Evolutionary conservation across 371 early-diverging fungal species (phyloP).

Genomic region (Syncephalis plumigaleata): DNA sequence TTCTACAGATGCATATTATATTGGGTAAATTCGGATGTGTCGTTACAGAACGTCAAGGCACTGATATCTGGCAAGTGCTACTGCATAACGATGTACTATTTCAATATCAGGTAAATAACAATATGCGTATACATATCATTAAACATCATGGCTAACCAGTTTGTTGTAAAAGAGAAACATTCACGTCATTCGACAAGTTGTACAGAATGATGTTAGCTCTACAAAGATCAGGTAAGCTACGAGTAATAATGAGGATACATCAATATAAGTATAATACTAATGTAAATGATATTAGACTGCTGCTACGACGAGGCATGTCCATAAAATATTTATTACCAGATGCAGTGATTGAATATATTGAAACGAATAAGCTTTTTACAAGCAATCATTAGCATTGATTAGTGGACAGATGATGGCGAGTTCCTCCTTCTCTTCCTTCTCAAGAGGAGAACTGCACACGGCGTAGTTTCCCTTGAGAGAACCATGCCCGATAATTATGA

Average conservation of each 20-base stretch:
- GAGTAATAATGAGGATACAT: not conserved
- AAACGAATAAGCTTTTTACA: slow-evolving; percentile 48
- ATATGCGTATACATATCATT: not conserved
- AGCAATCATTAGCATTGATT: not conserved
- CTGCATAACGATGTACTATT: slow-evolving; percentile 81
- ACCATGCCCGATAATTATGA: slow-evolving; percentile 32
- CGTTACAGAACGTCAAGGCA: slow-evolving; percentile 87
- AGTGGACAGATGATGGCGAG: too few relatives aligned
- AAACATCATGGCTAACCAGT: not conserved
- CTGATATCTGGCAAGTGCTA: slow-evolving; percentile 83
- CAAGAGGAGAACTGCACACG: not conserved
- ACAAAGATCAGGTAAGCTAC: slow-evolving; percentile 66
- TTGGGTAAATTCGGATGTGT: slow-evolving; percentile 86
- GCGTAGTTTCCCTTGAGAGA: slow-evolving; percentile 9
- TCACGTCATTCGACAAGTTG: slow-evolving; percentile 82
- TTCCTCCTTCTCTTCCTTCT: too few relatives aligned
- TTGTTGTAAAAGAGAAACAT: slow-evolving; percentile 80
- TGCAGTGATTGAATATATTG: slow-evolving; percentile 84
- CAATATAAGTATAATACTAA: not conserved
- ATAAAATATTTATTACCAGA: slow-evolving; percentile 91
- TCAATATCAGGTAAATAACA: slow-evolving; percentile 42
- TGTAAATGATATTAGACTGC: slow-evolving; percentile 37
- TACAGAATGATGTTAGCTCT: slow-evolving; percentile 91
- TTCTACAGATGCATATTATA: slow-evolving; percentile 67
- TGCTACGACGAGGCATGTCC: slow-evolving; percentile 85